Conservation (phyloP, 176 grass and related monocot species). For the Poa annua region DNA sequence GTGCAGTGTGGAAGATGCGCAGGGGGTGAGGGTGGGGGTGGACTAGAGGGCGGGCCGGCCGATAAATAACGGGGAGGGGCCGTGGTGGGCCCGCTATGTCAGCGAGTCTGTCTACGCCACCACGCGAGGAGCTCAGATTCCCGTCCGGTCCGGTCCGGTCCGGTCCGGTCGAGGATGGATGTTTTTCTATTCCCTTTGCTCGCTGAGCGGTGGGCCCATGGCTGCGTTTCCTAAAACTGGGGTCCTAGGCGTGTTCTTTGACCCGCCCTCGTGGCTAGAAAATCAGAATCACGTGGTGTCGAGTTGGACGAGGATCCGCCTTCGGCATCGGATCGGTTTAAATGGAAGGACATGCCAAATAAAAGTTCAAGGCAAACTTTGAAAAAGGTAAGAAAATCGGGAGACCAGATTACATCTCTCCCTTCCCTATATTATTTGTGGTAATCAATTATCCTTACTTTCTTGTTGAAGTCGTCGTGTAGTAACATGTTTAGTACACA, state of each 20-base stretch:
- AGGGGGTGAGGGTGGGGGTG: no score
- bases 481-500: no score
- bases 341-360: not conserved
- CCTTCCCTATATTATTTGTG: no score
- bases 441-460: no score
- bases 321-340: not conserved
- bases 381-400: no score
- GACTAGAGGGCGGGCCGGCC: no score
- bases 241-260: not conserved
- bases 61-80: constrained; percentile 29
- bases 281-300: not conserved
- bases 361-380: no score
- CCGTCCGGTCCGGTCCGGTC: not conserved
- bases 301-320: not conserved
- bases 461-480: no score
- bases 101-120: not conserved
- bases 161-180: not conserved
- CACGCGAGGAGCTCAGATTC: constrained; percentile 1
- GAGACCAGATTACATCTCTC: no score
- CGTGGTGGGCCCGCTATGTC: constrained; percentile 1
- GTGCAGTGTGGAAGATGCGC: not conserved
- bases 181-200: not conserved
- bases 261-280: not conserved
- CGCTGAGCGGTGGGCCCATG: not conserved
- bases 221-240: not conserved